Conservation (phyloP, 73 alveolate species). For the Paramecium sexaurelia region DNA sequence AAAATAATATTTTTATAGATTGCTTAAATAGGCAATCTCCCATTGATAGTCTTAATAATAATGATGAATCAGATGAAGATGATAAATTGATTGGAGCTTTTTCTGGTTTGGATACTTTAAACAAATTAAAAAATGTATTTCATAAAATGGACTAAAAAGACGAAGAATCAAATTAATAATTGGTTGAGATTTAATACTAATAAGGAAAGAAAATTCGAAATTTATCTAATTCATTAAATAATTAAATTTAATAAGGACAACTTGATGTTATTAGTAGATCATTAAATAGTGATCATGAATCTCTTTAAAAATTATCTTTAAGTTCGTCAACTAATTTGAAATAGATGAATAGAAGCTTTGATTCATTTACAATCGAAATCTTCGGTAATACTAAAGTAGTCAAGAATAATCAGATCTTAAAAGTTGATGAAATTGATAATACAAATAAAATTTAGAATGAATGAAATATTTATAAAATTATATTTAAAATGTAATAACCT, state of each 20-base stretch:
- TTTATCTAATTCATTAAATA: background rate
- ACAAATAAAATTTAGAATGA: background rate
- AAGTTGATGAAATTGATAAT: background rate
- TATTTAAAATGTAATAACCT: constrained; percentile 30
- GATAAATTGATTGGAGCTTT: background rate
- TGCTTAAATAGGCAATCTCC: background rate
- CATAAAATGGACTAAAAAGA: background rate
- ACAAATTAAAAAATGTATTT: constrained; percentile 2
- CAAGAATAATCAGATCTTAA: background rate
- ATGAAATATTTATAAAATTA: background rate
- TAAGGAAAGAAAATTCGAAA: background rate
- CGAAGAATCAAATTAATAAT: background rate
- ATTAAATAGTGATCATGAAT: background rate
- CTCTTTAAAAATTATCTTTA: background rate
- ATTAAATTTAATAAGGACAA: background rate
- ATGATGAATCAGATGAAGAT: background rate
- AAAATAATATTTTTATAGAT: background rate
- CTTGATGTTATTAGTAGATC: background rate
- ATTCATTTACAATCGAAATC: background rate
- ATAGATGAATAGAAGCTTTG: background rate
- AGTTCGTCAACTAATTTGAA: constrained; percentile 11
- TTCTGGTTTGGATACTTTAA: background rate
- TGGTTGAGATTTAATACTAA: background rate
- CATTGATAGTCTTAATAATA: background rate
- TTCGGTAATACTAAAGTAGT: background rate